Conservation (phyloP, 306 rosid genomes). For the Malus sieversii region DNA sequence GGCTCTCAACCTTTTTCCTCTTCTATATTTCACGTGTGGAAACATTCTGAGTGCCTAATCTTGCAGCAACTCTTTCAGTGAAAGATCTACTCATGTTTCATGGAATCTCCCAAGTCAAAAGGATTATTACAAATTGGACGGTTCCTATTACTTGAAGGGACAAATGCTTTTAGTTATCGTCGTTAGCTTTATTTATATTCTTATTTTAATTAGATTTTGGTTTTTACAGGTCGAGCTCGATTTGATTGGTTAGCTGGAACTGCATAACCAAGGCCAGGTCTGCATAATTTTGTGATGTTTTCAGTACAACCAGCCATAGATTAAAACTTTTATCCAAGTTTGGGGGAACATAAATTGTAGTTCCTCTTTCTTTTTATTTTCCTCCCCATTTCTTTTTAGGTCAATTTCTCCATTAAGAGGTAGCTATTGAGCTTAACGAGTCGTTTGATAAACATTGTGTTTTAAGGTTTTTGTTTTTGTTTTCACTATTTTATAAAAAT, state of each 20-base stretch:
- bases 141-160: constrained; percentile 25
- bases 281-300: neutral
- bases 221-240: neutral
- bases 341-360: neutral
- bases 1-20: neutral
- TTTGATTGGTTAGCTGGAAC: neutral
- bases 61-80: constrained; percentile 4
- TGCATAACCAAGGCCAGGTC: neutral
- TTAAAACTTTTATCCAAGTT: neutral
- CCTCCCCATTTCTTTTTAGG: no score
- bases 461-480: no score
- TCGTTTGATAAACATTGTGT: no score
- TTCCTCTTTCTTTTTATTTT: neutral
- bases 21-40: constrained; percentile 15
- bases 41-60: constrained; percentile 26
- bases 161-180: constrained; percentile 5
- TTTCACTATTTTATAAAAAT: no score
- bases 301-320: neutral
- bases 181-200: neutral
- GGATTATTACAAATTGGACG: constrained; percentile 19
- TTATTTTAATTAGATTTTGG: neutral
- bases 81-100: constrained; percentile 13
- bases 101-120: constrained; percentile 15
- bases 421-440: neutral
- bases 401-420: neutral